Percentiles rank a stretch among this genome's conserved stretches.
phyloP scores from a whole-genome alignment of 371 early-diverging fungal genomes.

The Rhizopus microsporus region DNA sequence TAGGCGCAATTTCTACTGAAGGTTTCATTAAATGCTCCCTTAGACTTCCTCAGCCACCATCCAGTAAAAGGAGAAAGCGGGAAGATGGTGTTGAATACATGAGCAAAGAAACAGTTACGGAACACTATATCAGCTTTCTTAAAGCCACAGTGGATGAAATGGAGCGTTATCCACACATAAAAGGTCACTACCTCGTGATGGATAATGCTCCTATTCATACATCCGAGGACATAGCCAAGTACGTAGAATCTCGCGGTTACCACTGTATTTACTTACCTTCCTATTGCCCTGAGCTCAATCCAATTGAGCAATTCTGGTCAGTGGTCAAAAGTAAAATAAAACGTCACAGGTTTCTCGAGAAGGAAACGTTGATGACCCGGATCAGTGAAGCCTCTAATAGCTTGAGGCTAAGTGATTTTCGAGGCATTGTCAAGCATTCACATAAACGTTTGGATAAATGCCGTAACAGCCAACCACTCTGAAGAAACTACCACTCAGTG shows the following conservation, averaged over 20 bases:
- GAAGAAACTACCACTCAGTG: no score
- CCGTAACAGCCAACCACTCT: conserved; percentile 7
- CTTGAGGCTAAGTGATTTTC: conserved; percentile 5
- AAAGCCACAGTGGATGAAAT: conserved; percentile 16
- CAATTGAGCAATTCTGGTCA: conserved; percentile 29
- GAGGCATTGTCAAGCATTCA: conserved; percentile 11
- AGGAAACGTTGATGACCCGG: conserved; percentile 9
- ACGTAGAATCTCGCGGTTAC: conserved; percentile 12
- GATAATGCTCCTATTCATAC: conserved; percentile 23
- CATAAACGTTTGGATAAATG: conserved; percentile 17
- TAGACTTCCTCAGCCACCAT: conserved; percentile 17
- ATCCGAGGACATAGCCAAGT: conserved; percentile 6
- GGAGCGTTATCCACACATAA: conserved; percentile 20
- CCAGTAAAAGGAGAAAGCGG: conserved; percentile 20
- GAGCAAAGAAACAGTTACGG: conserved; percentile 15
- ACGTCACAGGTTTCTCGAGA: conserved; percentile 4
- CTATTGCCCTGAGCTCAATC: conserved; percentile 27
- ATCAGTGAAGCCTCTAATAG: conserved; percentile 1
- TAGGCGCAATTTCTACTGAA: conserved; percentile 8
- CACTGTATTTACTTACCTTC: conserved; percentile 22
- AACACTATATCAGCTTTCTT: conserved; percentile 18
- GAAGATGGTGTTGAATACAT: conserved; percentile 8
- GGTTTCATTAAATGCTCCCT: conserved; percentile 9
- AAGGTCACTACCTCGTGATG: conserved; percentile 22
- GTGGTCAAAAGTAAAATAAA: conserved; percentile 17